These are phyloP conservation scores for Pichia heedii DNA, from an alignment of 805 yeast genomes.

Conservation along the genomic window DNA sequence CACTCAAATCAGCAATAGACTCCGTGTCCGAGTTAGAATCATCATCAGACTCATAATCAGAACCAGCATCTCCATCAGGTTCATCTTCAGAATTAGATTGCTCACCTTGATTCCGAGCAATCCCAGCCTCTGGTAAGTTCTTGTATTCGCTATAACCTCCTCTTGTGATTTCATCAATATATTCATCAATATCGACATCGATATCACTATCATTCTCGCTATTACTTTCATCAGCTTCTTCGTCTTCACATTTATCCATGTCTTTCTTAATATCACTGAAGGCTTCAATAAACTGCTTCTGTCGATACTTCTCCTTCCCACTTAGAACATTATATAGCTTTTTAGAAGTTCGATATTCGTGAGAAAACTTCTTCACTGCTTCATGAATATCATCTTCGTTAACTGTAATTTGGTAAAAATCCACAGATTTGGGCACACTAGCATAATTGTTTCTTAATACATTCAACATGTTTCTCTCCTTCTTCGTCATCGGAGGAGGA, in stretches of 20 bases:
- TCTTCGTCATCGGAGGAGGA: neutral
- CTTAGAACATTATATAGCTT: neutral
- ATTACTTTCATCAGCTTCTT: neutral
- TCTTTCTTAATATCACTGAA: neutral
- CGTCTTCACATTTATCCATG: neutral
- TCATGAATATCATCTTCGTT: slow-evolving; percentile 6
- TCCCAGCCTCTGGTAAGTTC: neutral
- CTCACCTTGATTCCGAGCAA: too few species aligned
- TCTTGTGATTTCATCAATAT: neutral
- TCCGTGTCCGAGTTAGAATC: neutral
- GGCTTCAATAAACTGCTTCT: slow-evolving; percentile 9
- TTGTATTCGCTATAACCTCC: neutral
- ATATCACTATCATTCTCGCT: neutral
- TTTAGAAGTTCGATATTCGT: neutral
- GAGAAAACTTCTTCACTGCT: slow-evolving; percentile 1
- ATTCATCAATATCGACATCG: neutral
- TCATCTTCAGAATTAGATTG: neutral
- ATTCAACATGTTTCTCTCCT: neutral
- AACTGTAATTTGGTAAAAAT: too few species aligned
- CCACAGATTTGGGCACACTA: too few species aligned
- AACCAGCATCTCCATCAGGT: neutral
- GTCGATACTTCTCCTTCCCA: slow-evolving; percentile 17
- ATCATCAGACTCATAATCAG: neutral
- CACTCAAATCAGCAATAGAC: neutral
- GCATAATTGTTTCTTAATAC: neutral